These are phyloP conservation scores for Candida endomychidarum DNA, from an alignment of 805 yeast genomes.

Conservation along the genomic window DNA sequence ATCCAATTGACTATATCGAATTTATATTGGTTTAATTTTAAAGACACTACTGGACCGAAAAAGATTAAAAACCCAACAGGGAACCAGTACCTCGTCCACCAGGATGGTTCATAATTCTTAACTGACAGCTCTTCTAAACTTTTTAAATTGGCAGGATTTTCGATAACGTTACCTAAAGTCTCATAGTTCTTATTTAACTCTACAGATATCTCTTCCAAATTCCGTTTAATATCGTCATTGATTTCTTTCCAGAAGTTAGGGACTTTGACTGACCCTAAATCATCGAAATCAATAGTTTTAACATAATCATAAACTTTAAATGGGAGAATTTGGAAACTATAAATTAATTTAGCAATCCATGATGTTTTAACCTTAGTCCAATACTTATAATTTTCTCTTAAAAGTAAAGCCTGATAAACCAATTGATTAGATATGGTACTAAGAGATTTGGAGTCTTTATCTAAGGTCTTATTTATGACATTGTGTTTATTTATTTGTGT, in stretches of 20 bases:
- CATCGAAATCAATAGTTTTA: not conserved
- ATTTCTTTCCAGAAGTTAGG: slow-evolving; percentile 17
- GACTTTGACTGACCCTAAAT: not conserved
- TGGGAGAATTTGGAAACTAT: slow-evolving; percentile 38
- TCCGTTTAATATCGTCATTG: slow-evolving; percentile 26
- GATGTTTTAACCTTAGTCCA: slow-evolving; percentile 34
- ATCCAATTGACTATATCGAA: slow-evolving; percentile 56
- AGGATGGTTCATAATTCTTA: slow-evolving; percentile 9
- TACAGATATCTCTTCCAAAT: slow-evolving; percentile 20
- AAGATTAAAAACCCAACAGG: slow-evolving; percentile 36
- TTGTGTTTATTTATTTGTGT: slow-evolving; percentile 30
- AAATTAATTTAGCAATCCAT: slow-evolving; percentile 24
- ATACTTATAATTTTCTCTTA: slow-evolving; percentile 33
- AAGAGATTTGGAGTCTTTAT: not conserved
- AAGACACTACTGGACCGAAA: slow-evolving; percentile 55
- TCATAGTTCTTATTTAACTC: slow-evolving; percentile 23
- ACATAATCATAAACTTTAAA: slow-evolving; percentile 19
- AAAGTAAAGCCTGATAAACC: slow-evolving; percentile 32
- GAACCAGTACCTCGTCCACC: slow-evolving; percentile 63
- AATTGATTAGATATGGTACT: slow-evolving; percentile 28
- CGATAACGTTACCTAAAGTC: slow-evolving; percentile 14
- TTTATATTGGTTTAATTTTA: slow-evolving; percentile 49
- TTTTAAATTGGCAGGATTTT: slow-evolving; percentile 7
- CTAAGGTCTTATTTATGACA: slow-evolving; percentile 10
- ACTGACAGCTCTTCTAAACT: slow-evolving; percentile 3